Conservation (phyloP, 2,329 filamentous ascomycete genomes). For the Chalaropsis ovoidea region DNA sequence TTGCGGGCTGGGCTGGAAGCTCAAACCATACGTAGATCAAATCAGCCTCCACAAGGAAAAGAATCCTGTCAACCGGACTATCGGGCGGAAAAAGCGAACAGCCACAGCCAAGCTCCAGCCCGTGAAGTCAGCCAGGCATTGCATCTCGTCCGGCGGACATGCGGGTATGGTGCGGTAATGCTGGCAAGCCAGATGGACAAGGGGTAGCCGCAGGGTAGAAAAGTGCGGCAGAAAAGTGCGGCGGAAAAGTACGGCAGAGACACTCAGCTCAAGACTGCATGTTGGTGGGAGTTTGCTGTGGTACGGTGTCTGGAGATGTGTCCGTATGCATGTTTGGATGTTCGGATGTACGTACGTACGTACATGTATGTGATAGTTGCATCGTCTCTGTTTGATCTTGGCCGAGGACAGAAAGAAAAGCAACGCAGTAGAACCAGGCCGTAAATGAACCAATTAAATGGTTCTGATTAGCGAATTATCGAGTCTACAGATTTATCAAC, state of each 20-base stretch:
- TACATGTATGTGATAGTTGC: neutral
- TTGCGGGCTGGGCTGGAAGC: conserved; percentile 8
- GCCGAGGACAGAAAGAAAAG: neutral
- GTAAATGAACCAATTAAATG: neutral
- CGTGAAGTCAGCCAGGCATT: neutral
- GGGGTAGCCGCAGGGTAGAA: neutral
- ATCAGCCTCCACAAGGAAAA: conserved; percentile 4
- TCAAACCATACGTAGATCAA: conserved; percentile 7
- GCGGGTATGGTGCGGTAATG: neutral
- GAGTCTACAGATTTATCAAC: no score
- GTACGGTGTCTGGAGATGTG: neutral
- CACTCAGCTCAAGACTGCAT: neutral
- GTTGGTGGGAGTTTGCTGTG: neutral
- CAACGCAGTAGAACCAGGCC: neutral
- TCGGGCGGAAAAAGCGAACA: conserved; percentile 1
- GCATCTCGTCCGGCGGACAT: neutral
- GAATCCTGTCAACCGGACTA: neutral
- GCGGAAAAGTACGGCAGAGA: neutral
- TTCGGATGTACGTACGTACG: neutral
- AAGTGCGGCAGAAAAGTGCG: no score
- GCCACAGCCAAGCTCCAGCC: neutral
- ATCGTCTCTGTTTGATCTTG: conserved; percentile 10
- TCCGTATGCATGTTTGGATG: neutral
- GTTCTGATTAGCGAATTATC: neutral
- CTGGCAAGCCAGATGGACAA: neutral